phyloP scores from a whole-genome alignment of 2,329 filamentous ascomycete species.

The Stromatinia cepivora region DNA sequence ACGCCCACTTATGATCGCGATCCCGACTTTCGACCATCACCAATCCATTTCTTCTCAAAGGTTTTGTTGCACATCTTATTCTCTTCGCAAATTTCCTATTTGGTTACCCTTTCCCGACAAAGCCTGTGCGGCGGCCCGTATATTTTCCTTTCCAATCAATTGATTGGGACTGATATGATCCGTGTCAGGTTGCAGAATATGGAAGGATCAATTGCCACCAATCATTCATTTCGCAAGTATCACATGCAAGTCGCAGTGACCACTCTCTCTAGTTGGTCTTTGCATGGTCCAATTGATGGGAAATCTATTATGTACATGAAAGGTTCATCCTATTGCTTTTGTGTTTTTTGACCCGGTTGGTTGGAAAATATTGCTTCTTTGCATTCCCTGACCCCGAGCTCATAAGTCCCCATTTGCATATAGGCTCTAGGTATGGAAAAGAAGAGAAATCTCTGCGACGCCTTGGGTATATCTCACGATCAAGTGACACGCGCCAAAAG shows the following conservation, averaged over 20 bases:
- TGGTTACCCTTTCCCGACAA: not conserved
- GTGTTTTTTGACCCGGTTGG: not conserved
- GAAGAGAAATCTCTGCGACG: not conserved
- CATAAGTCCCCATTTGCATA: not conserved
- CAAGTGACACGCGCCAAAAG: not conserved
- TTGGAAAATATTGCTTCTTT: not conserved
- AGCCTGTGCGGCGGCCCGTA: not conserved
- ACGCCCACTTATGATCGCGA: not conserved
- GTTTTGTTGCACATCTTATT: slow-evolving; percentile 20
- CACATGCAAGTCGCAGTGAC: not conserved
- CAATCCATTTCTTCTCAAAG: not conserved
- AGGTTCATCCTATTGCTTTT: not conserved
- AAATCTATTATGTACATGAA: not conserved
- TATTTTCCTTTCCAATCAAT: slow-evolving; percentile 2
- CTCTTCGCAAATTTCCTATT: slow-evolving; percentile 19
- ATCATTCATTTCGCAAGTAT: not conserved
- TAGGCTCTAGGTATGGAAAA: not conserved
- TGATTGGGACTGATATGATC: not conserved
- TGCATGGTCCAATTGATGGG: not conserved
- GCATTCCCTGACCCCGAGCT: not conserved
- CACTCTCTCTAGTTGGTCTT: not conserved
- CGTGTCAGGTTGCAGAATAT: not conserved
- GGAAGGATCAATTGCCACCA: not conserved
- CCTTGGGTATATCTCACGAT: not conserved
- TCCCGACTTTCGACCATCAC: not conserved